phyloP scores from a whole-genome alignment of 106 monocot genomes.

The Iris macrosiphon region DNA sequence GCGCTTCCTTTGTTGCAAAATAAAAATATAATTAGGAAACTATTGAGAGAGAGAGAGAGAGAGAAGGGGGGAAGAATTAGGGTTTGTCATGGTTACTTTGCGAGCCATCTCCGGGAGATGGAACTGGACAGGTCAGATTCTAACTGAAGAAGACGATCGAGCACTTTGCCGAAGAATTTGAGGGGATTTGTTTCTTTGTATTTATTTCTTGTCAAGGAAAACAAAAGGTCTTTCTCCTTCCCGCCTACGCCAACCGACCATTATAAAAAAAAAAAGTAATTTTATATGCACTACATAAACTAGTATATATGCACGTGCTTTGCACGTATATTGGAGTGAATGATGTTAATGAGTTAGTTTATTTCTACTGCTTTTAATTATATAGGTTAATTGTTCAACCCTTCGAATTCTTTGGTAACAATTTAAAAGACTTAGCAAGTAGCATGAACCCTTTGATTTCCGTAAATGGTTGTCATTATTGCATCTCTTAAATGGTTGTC shows the following conservation, averaged over 20 bases:
- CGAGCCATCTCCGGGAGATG: conserved; percentile 13
- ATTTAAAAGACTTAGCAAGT: no score
- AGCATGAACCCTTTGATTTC: no score
- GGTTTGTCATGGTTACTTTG: conserved; percentile 2
- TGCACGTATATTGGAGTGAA: no score
- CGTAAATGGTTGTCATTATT: no score
- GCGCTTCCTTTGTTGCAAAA: conserved; percentile 42
- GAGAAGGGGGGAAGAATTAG: background rate
- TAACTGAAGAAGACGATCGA: background rate
- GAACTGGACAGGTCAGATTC: background rate
- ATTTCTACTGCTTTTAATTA: no score
- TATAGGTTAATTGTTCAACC: no score
- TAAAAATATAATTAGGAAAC: background rate
- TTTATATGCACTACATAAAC: no score
- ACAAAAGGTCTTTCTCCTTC: conserved; percentile 9
- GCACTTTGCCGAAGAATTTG: background rate
- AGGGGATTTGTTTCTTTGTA: background rate
- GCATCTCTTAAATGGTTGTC: no score
- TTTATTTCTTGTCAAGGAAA: background rate
- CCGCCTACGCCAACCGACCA: conserved; percentile 18
- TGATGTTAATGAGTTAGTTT: no score
- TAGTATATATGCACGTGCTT: no score
- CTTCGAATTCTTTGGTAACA: no score
- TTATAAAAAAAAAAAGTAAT: no score
- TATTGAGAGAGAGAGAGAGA: background rate